Percentiles rank a stretch among this genome's conserved stretches.
Evolutionary conservation across 805 yeast genomes (phyloP).

Genomic region (Saccharomycopsis javanensis): DNA sequence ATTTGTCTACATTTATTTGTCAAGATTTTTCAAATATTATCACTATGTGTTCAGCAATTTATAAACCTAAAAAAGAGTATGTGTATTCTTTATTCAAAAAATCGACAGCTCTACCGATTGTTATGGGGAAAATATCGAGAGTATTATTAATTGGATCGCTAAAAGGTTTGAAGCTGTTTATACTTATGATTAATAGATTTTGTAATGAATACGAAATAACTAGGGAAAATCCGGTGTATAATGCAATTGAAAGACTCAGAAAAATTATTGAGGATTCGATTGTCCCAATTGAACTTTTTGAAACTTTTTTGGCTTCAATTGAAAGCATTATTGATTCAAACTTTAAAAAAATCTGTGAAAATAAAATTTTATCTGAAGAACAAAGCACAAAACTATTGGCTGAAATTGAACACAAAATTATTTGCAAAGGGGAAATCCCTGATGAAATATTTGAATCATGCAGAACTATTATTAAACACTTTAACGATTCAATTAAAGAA

Average conservation of each 20-base stretch:
- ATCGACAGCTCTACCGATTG: slow-evolving; percentile 10
- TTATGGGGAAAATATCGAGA: slow-evolving; percentile 16
- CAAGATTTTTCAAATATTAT: slow-evolving; percentile 15
- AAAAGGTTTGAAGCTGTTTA: slow-evolving; percentile 11
- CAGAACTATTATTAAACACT: slow-evolving; percentile 5
- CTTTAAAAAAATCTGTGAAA: neutral
- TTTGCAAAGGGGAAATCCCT: slow-evolving; percentile 16
- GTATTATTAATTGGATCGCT: slow-evolving; percentile 9
- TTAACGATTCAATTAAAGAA: slow-evolving; percentile 9
- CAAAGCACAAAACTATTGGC: neutral
- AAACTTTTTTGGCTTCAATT: slow-evolving; percentile 9
- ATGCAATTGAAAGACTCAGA: slow-evolving; percentile 9
- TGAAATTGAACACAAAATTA: slow-evolving; percentile 12
- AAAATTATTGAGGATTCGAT: slow-evolving; percentile 6
- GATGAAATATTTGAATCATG: slow-evolving; percentile 7
- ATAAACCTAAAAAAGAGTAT: slow-evolving; percentile 5
- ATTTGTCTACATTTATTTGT: slow-evolving; percentile 12
- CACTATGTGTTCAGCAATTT: neutral
- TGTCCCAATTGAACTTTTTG: slow-evolving; percentile 13
- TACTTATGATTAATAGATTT: slow-evolving; percentile 3
- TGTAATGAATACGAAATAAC: slow-evolving; percentile 4
- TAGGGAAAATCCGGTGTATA: neutral
- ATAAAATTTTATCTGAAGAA: neutral
- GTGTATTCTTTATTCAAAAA: neutral
- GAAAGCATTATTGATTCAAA: slow-evolving; percentile 4